Evolutionary conservation across 805 yeast genomes (phyloP).

Genomic region (Spathaspora passalidarum): DNA sequence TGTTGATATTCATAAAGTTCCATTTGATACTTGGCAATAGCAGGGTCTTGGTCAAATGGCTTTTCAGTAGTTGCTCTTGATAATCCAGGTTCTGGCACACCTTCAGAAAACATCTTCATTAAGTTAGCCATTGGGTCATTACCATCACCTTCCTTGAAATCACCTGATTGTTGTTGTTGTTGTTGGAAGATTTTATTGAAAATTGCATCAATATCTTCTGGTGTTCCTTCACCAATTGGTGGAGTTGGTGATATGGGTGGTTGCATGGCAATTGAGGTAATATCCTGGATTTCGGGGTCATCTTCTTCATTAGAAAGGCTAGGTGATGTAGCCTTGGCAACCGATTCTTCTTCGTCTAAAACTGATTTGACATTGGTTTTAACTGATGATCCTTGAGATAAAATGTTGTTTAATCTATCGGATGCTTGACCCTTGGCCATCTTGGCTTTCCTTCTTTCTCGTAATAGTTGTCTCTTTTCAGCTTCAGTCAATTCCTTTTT

Average conservation of each 20-base stretch:
- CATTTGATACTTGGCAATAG: constrained; percentile 24
- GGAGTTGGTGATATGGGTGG: constrained; percentile 6
- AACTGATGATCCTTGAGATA: constrained; percentile 38
- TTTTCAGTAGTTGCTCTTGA: background rate
- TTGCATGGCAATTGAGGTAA: constrained; percentile 17
- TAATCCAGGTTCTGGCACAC: constrained; percentile 2
- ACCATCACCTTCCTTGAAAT: constrained; percentile 4
- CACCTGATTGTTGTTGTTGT: constrained; percentile 6
- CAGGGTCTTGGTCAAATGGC: constrained; percentile 6
- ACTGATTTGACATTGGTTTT: constrained; percentile 32
- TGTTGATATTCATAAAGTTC: constrained; percentile 26
- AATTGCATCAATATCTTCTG: constrained; percentile 32
- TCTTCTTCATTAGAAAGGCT: constrained; percentile 20
- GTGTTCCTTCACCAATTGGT: constrained; percentile 9
- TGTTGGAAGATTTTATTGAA: constrained; percentile 29
- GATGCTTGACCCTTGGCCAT: constrained; percentile 54
- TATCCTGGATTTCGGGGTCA: constrained; percentile 42
- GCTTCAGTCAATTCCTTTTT: constrained; percentile 39
- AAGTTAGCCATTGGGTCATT: constrained; percentile 29
- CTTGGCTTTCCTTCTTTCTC: constrained; percentile 67
- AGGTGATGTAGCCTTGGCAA: constrained; percentile 2
- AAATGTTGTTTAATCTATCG: constrained; percentile 46
- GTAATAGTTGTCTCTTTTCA: constrained; percentile 53
- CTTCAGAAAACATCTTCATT: constrained; percentile 28
- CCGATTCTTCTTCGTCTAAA: constrained; percentile 21